These are phyloP conservation scores for Penicillium digitatum DNA, from an alignment of 2,329 filamentous ascomycete species.

Conservation along the genomic window DNA sequence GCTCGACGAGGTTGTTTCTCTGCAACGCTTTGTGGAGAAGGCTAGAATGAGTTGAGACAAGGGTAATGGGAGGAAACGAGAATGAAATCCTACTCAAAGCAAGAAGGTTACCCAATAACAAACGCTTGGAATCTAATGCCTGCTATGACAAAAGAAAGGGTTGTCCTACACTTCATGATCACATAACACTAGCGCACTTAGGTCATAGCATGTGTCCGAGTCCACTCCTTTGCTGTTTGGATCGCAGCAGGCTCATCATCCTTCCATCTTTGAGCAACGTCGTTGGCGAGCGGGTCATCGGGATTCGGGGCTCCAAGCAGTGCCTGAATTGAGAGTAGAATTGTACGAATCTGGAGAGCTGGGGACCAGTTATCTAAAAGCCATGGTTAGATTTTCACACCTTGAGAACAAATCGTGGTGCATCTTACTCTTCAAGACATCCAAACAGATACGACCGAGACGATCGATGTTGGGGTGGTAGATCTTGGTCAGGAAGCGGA, in stretches of 20 bases:
- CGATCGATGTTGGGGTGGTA: conserved; percentile 99
- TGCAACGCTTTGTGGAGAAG: conserved; percentile 13
- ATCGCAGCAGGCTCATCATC: conserved; percentile 92
- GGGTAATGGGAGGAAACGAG: conserved; percentile 3
- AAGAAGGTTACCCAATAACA: conserved; percentile 11
- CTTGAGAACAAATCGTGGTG: not conserved
- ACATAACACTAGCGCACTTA: conserved; percentile 31
- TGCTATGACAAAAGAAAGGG: conserved; percentile 12
- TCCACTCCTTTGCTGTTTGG: conserved; percentile 89
- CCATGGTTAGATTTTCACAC: conserved; percentile 1
- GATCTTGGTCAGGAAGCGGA: conserved; percentile 97
- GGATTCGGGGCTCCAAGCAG: conserved; percentile 94
- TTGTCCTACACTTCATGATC: conserved; percentile 31
- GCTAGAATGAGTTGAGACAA: not conserved
- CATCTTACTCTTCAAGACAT: conserved; percentile 85
- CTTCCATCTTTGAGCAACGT: conserved; percentile 97
- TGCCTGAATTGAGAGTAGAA: conserved; percentile 96
- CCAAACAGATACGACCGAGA: conserved; percentile 91
- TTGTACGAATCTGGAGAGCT: conserved; percentile 94
- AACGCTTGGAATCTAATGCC: conserved; percentile 14
- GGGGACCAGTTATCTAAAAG: conserved; percentile 92
- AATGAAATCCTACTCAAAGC: conserved; percentile 11
- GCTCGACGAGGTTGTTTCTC: conserved; percentile 12
- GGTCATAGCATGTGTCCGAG: conserved; percentile 69
- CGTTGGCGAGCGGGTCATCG: conserved; percentile 95